A percentile compares a stretch with the other conserved stretches of the same genome.
Conservation (phyloP, 169 alveolate genomes). For the Eimeria brunetti region DNA sequence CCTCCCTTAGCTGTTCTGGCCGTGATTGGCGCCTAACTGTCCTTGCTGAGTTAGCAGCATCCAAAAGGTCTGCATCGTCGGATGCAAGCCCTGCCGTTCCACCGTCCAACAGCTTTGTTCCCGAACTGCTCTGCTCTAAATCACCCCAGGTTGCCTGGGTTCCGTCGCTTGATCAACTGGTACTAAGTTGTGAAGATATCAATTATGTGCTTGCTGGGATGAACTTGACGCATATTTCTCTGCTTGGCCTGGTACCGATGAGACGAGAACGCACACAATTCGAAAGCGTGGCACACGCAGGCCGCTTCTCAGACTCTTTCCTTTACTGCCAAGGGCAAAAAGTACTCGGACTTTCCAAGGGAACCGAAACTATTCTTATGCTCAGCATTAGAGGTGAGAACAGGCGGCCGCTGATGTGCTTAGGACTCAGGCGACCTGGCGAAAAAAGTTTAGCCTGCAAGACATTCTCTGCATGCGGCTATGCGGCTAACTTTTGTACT, state of each 20-base stretch:
- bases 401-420: not conserved
- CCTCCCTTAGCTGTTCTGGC: not conserved
- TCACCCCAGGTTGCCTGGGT: slow-evolving; percentile 64
- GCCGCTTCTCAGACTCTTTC: not conserved
- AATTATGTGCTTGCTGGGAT: slow-evolving; percentile 41
- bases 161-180: slow-evolving; percentile 24
- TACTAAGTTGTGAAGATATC: not conserved
- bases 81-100: slow-evolving; percentile 32
- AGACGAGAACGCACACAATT: not conserved
- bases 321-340: slow-evolving; percentile 15
- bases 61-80: not conserved
- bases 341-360: slow-evolving; percentile 16
- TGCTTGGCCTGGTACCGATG: slow-evolving; percentile 63
- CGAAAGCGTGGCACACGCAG: not conserved
- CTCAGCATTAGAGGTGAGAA: slow-evolving; percentile 61
- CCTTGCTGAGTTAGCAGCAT: slow-evolving; percentile 31
- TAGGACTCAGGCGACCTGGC: not conserved
- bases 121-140: slow-evolving; percentile 59
- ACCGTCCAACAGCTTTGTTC: slow-evolving; percentile 41
- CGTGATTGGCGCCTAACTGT: slow-evolving; percentile 60
- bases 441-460: not conserved
- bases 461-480: not conserved
- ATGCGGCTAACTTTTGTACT: not conserved
- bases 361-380: slow-evolving; percentile 37
- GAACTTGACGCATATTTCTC: slow-evolving; percentile 44